Base-by-base conservation (phyloP, 139 green algal genomes). In the Chlorella sp. region DNA sequence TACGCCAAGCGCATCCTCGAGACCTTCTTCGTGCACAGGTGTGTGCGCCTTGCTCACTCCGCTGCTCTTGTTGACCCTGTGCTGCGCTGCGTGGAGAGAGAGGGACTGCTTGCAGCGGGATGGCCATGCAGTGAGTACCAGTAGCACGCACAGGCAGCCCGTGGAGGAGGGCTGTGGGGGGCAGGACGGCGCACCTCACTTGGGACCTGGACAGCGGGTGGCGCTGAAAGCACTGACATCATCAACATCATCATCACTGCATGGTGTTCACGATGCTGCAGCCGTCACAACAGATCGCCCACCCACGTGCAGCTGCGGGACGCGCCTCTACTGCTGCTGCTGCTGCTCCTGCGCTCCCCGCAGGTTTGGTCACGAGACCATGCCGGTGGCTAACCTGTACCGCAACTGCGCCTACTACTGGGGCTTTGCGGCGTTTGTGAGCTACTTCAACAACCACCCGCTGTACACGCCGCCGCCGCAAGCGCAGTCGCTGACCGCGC, bases 401-500 rank as follows among this genome's bases (percentile, higher is more conserved):
- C 86, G 87, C 32, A 99, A 99, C 88, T 99, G 94, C 83, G 60
- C 62, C 6, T 99, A 99, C 83, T 99, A 99, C 82, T 98, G 97
- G 80, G 75, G 79, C 5, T 97, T 95, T 79, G 92, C 88, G 2
- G 90, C 85, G 0, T 95, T 91, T 70, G 88, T 99, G 30, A 88
- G 86, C 24, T 99, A 98, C 87, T 99, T 98, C 62, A 81, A 98
- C 70, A 98, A 98, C 84, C 95, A 99, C 87, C 95, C 95, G 27
- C 73, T 87, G 61, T 99, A 98, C 91, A 98, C 93, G 2, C 3
- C 87, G 5, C 90, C 93, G 1, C 70, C 75, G n/a, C 35, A 80
- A 26, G 50, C 31, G 31, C 72, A 83, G 35, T 73, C 49, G 6
- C 60, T 71, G 17, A 67, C 74, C 36, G 71, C 72, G 0, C 77